These are phyloP conservation scores for Stagonosporopsis rhizophila DNA, from an alignment of 2,329 filamentous ascomycete species.

Conservation along the genomic window DNA sequence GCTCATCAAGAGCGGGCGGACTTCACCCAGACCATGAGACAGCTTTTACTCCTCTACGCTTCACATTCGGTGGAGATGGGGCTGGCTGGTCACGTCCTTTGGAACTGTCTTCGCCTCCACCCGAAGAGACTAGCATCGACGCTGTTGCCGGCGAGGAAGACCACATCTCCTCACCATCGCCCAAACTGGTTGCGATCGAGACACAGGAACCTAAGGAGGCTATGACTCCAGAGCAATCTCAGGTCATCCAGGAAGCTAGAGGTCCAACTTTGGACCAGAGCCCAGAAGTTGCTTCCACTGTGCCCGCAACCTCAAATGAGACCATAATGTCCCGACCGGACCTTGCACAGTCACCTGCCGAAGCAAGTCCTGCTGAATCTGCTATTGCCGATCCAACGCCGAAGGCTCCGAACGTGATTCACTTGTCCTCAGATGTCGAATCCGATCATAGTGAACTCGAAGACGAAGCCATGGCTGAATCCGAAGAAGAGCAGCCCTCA, in stretches of 20 bases:
- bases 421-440: slow-evolving; percentile 5
- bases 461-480: not conserved
- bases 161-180: not conserved
- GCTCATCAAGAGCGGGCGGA: slow-evolving; percentile 31
- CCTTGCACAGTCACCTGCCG: not conserved
- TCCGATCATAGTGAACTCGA: not conserved
- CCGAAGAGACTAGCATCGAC: slow-evolving; percentile 12
- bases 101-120: slow-evolving; percentile 29
- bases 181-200: not conserved
- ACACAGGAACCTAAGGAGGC: not conserved
- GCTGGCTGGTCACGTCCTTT: slow-evolving; percentile 27
- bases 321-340: not conserved
- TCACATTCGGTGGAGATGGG: slow-evolving; percentile 47
- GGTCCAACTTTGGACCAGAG: not conserved
- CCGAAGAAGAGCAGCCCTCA: not conserved
- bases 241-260: not conserved
- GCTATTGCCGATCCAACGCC: not conserved
- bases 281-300: not conserved
- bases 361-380: not conserved
- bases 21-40: slow-evolving; percentile 43
- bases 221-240: not conserved
- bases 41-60: slow-evolving; percentile 46
- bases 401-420: not conserved
- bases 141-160: not conserved
- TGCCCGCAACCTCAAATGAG: not conserved